phyloP scores from a whole-genome alignment of 2,329 filamentous ascomycete genomes.

The Aaosphaeria pasadenensis region DNA sequence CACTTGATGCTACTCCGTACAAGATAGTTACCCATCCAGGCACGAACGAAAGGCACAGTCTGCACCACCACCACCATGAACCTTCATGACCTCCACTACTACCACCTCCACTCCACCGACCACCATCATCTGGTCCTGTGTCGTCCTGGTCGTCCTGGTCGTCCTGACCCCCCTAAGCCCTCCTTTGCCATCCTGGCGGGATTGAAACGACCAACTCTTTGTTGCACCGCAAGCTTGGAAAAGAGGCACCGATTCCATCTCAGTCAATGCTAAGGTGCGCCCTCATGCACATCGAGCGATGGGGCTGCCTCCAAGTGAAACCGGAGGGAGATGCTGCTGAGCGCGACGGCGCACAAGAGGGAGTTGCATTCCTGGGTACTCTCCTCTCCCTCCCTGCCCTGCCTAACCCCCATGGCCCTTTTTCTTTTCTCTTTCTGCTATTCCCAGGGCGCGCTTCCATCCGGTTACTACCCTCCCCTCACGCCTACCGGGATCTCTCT shows the following conservation, averaged over 20 bases:
- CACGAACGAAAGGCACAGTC: no score
- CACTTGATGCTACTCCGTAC: no score
- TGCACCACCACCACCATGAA: no score
- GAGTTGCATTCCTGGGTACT: constrained; percentile 7
- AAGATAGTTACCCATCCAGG: no score
- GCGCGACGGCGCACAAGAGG: constrained; percentile 36
- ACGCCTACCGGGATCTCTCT: not conserved
- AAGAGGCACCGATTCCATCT: constrained; percentile 31
- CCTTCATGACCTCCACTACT: no score
- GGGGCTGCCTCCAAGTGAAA: constrained; percentile 34
- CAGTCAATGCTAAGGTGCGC: constrained; percentile 32
- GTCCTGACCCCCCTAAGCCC: no score
- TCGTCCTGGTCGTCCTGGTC: no score
- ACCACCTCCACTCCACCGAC: no score
- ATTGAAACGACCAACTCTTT: constrained; percentile 33
- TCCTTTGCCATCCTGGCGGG: constrained; percentile 20
- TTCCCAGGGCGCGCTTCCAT: not conserved
- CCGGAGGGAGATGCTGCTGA: constrained; percentile 27
- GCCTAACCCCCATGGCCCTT: not conserved
- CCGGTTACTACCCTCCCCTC: not conserved
- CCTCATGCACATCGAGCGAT: constrained; percentile 37
- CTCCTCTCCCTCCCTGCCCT: not conserved
- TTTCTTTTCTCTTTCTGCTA: not conserved
- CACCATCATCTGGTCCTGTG: no score
- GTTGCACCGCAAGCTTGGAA: constrained; percentile 35